Conservation (phyloP, 805 yeast genomes). For the Metschnikowia amazonensis region DNA sequence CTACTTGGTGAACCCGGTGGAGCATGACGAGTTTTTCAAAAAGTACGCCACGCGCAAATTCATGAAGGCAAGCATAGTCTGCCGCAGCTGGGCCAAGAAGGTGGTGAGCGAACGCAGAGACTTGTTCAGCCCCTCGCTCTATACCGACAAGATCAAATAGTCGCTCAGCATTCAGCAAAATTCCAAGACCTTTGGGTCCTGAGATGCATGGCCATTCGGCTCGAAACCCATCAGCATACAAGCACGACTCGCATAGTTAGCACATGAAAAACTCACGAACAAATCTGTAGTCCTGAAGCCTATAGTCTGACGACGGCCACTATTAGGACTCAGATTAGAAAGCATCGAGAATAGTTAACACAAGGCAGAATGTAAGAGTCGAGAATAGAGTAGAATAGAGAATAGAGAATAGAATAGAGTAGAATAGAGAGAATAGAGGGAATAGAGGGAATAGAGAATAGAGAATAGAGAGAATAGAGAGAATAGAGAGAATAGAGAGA, state of each 20-base stretch:
- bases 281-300: too few species aligned
- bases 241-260: slow-evolving; percentile 1
- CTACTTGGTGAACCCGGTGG: slow-evolving; percentile 74
- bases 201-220: background rate
- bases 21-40: slow-evolving; percentile 88
- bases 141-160: slow-evolving; percentile 13
- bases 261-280: background rate
- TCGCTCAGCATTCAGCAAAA: background rate
- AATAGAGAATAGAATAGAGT: too few species aligned
- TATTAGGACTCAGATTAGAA: too few species aligned
- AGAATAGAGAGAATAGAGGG: too few species aligned
- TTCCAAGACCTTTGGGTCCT: background rate
- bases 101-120: slow-evolving; percentile 44
- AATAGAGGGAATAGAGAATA: too few species aligned
- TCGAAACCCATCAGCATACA: background rate
- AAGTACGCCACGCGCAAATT: slow-evolving; percentile 88
- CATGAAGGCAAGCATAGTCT: slow-evolving; percentile 77
- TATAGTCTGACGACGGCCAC: too few species aligned
- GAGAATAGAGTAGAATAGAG: too few species aligned
- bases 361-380: too few species aligned
- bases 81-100: slow-evolving; percentile 81
- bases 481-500: too few species aligned
- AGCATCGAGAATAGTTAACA: too few species aligned
- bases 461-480: too few species aligned
- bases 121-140: slow-evolving; percentile 30